Evolutionary conservation across 164 flowering plant species (phyloP), one percentile per base, ranked within the genome.

Genomic region (Amborella trichopoda): DNA sequence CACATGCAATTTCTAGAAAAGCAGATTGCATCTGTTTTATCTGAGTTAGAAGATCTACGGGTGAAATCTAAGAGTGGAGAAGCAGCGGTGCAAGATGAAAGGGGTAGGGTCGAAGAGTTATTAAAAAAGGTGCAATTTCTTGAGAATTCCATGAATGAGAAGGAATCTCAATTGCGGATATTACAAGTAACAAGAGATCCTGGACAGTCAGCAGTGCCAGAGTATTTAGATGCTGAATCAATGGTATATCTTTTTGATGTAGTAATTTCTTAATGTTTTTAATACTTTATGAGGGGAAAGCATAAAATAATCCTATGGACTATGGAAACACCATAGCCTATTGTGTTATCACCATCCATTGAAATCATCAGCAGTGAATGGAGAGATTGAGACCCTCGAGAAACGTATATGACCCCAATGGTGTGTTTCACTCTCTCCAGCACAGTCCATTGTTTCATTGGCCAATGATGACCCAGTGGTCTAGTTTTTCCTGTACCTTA

Each of bases 221-320:
- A 85, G 65, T 74, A 76, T 36, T 25, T 70, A 54, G 96, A 83
- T 60, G 74, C 71, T 56, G 95, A 88, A 65, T 88, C 83, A 17
- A 24, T 61, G 86, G 99, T 93, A 63, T 59, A 80, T 55, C n/a
- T n/a, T 27, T n/a, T n/a, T n/a, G n/a, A 5, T 60, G 45, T 41
- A 23, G 22, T 44, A 14, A 40, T 9, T 44, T 28, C 36, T 16
- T 2, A 39, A 26, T 22, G 27, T 47, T 14, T 37, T n/a, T 37
- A 2, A 1, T 37, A 6, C n/a, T 37, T 2, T 10, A 21, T 37
- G 41, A 8, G 34, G 14, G 11, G 14, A 2, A n/a, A 21, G 14
- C 1, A 30, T 9, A 8, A 30, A 8, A 14, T 32, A 11, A 32
- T 1, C 36, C n/a, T 32, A n/a, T 32, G n/a, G n/a, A 11, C 36